Base-by-base conservation (phyloP, 208 protist genomes). In the Tritrichomonas foetus region DNA sequence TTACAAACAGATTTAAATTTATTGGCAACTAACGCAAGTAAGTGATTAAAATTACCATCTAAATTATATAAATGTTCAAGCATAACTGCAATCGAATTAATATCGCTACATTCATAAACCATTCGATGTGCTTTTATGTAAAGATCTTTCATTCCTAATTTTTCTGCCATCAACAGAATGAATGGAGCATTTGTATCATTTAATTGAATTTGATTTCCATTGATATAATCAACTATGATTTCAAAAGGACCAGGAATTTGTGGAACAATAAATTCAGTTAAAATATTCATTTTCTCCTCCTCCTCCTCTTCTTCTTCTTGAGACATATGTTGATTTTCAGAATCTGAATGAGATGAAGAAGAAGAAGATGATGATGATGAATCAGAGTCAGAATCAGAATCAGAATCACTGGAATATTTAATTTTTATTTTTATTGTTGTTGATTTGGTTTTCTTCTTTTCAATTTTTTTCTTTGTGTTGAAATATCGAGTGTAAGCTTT, bases 161-260 rank as follows among this genome's bases (percentile, higher is more conserved):
- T 20, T 33, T 53, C 78, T 27, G n/a, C 20, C 41, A 89, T 89
- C n/a, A 36, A 39, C 0, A 89, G 9, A 22, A 89, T 89, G n/a
- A 89, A 89, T 16, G 47, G 41, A 9, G 47, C 78, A 36, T 89
- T 89, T 57, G 27, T 89, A 27, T 20, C 41, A 20, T n/a, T 89
- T 2, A 89, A 53, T 33, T 89, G 41, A 49, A 89, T 89, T 33
- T 41, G 9, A 5, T 89, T 50, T 8, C 78, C 78, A 39, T 57
- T 25, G 3, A 89, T 27, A 61, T 61, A 89, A 89, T 53, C 41
- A 13, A 89, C 78, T 39, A 89, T 57, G 25, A 89, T 20, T 57
- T 89, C 41, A 49, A 89, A 89, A 27, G 78, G 78, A 55, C 78
- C 78, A 57, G 41, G 44, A 27, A 89, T 89, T 89, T 50, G 44